phyloP scores from a whole-genome alignment of 2,329 filamentous ascomycete species.

The Botrytis hyacinthi region DNA sequence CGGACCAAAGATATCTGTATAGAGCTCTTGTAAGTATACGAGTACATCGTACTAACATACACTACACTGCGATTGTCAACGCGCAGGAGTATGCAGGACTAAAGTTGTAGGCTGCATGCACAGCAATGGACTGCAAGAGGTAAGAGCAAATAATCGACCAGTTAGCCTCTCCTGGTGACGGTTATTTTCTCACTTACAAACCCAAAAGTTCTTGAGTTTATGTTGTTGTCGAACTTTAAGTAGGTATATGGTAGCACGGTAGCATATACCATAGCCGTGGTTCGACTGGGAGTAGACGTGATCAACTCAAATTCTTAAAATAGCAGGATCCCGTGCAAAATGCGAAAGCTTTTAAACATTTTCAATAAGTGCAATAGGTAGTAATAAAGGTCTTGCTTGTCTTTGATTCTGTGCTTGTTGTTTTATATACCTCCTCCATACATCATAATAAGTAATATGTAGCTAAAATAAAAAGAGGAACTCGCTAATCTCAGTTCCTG shows the following conservation, averaged over 20 bases:
- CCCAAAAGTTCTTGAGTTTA: background rate
- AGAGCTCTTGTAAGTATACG: constrained; percentile 55
- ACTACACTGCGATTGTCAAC: constrained; percentile 55
- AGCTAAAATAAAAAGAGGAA: background rate
- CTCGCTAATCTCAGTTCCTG: constrained; percentile 9
- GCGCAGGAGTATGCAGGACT: constrained; percentile 53
- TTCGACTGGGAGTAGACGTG: background rate
- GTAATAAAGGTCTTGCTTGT: background rate
- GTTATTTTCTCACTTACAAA: background rate
- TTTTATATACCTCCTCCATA: background rate
- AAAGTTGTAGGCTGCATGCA: constrained; percentile 59
- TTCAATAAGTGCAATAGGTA: background rate
- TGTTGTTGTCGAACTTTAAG: background rate
- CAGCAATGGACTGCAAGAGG: constrained; percentile 60
- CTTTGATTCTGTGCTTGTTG: background rate
- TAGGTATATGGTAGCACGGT: no score
- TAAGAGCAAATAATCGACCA: constrained; percentile 53
- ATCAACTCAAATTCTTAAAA: background rate
- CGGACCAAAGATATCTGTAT: constrained; percentile 69
- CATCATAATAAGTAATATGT: background rate
- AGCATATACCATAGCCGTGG: background rate
- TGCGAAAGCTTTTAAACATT: background rate
- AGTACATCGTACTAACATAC: constrained; percentile 51
- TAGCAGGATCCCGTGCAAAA: background rate
- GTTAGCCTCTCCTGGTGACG: background rate